phyloP scores from a whole-genome alignment of 139 green algal genomes.

The Penium margaritaceum region DNA sequence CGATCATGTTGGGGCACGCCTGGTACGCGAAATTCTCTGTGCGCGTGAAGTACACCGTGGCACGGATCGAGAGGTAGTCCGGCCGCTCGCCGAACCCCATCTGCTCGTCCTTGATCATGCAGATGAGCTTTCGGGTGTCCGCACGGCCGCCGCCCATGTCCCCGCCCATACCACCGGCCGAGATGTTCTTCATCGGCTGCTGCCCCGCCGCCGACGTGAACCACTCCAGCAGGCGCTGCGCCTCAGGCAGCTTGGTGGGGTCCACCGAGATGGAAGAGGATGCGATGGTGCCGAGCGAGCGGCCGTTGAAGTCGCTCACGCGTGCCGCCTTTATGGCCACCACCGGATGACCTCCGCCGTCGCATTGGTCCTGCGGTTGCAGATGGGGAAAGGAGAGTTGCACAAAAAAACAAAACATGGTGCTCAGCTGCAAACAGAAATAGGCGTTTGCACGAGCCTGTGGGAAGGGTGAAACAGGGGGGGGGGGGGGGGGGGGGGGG shows the following conservation, averaged over 20 bases:
- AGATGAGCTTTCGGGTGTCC: conserved; percentile 62
- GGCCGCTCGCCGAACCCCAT: conserved; percentile 59
- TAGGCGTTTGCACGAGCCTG: no score
- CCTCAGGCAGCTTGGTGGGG: conserved; percentile 60
- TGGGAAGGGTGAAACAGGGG: no score
- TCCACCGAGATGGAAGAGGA: conserved; percentile 65
- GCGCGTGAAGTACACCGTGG: conserved; percentile 57
- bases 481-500: no score
- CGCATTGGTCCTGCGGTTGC: no score
- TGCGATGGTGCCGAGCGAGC: conserved; percentile 67
- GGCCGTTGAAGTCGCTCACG: conserved; percentile 91
- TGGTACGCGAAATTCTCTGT: conserved; percentile 65
- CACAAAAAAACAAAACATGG: no score
- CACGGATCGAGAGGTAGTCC: conserved; percentile 63
- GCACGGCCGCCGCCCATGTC: conserved; percentile 50
- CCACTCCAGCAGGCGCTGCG: conserved; percentile 57
- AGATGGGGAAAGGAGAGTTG: no score
- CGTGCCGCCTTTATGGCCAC: conserved; percentile 71
- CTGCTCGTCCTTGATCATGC: conserved; percentile 71
- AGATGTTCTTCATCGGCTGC: conserved; percentile 50
- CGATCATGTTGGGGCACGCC: conserved; percentile 55
- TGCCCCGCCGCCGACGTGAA: conserved; percentile 37
- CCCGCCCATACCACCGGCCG: conserved; percentile 21
- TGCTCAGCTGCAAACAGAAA: no score
- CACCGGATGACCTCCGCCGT: no score